Base-by-base conservation (phyloP, 805 yeast species). In the Suhomyces faveliae region DNA sequence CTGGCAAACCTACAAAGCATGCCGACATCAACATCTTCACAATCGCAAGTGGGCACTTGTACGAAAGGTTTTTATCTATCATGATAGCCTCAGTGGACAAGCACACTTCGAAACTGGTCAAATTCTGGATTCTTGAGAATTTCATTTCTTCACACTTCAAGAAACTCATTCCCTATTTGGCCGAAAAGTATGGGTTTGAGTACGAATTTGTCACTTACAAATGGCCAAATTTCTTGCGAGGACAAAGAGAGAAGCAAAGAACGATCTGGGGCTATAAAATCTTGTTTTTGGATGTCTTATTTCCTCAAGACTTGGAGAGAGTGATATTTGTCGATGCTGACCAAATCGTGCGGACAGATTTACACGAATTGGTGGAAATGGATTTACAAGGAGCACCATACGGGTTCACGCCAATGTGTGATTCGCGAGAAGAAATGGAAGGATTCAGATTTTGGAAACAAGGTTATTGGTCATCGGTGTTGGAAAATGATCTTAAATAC, bases 151-250 rank as follows among this genome's bases (percentile, higher is more conserved):
- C 90, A 35, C 68, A 80, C 3, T 82, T 91, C 59, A 83, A 79
- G 60, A 59, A 68, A 23, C 77, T 81, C 42, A 60, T 89, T n/a
- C 87, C 89, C 0, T 53, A 59, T 12, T 58, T 89, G 47, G 84
- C 95, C 0, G 63, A 69, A 13, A 60, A 77, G 46, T 80, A 78
- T 58, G 80, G 81, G 1, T 86, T 88, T 59, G 77, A 84, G 42
- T 87, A 84, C 59, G 92, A 89, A 57, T 66, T 89, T 40, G 73
- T 94, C n/a, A 80, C 86, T 0, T 92, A 87, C 64, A 85, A 86
- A 52, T 92, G 99, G 99, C 99, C 99, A 11, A 64, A 73, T 8
- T 92, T 97, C 96, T 71, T 92, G 17, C 77, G 91, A 43, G 76
- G 77, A 2, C 98, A 92, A 66, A 65, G 84, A 30, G 92, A 86